Percentiles rank a stretch among this genome's conserved stretches.
phyloP scores from a whole-genome alignment of 2,329 filamentous ascomycete species.

The Pyrenophora teres region DNA sequence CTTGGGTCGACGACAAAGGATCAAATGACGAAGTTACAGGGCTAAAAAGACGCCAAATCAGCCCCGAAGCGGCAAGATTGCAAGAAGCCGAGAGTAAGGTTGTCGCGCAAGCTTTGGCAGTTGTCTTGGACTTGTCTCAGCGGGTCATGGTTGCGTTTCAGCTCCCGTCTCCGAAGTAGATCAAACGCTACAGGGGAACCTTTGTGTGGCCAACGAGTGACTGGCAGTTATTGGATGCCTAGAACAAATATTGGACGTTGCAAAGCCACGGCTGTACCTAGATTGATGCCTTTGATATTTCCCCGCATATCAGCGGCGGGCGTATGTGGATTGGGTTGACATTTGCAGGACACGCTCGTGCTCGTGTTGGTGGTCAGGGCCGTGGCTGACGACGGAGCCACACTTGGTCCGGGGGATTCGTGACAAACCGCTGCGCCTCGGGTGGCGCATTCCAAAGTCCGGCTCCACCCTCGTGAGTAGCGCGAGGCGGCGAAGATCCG shows the following conservation, averaged over 20 bases:
- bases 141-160: slow-evolving; percentile 40
- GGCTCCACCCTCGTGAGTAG: slow-evolving; percentile 13
- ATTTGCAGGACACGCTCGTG: too few relatives aligned
- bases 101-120: slow-evolving; percentile 28
- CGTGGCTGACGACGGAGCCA: slow-evolving; percentile 20
- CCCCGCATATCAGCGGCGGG: slow-evolving; percentile 24
- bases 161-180: slow-evolving; percentile 32
- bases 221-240: slow-evolving; percentile 19
- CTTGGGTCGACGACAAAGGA: slow-evolving; percentile 12
- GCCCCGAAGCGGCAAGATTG: slow-evolving; percentile 19
- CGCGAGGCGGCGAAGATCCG: slow-evolving; percentile 8
- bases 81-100: slow-evolving; percentile 25
- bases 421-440: slow-evolving; percentile 24
- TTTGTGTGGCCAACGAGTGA: slow-evolving; percentile 27
- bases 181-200: slow-evolving; percentile 34
- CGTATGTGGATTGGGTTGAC: neutral
- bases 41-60: slow-evolving; percentile 24
- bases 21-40: slow-evolving; percentile 21
- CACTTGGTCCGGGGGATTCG: slow-evolving; percentile 2
- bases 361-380: too few relatives aligned
- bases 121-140: slow-evolving; percentile 47
- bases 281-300: slow-evolving; percentile 9
- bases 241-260: neutral
- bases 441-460: slow-evolving; percentile 9
- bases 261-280: neutral